phyloP scores from a whole-genome alignment of 345 rosid genomes.

The Ceriops tagal region DNA sequence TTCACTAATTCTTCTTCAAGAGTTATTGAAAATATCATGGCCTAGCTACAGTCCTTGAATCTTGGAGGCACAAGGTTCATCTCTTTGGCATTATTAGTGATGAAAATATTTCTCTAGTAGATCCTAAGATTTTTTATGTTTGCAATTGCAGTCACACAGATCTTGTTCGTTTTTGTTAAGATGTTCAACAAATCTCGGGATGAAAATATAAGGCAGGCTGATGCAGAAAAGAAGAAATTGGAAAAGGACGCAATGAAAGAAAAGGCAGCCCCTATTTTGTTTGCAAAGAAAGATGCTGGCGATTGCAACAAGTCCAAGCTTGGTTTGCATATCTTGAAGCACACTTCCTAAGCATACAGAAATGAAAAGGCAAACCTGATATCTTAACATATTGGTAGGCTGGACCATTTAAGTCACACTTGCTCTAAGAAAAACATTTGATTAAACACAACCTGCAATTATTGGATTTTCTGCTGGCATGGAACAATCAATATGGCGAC shows the following conservation, averaged over 20 bases:
- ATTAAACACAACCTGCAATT: not conserved
- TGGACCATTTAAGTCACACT: not conserved
- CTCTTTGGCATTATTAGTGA: no score
- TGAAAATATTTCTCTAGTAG: no score
- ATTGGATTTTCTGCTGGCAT: not conserved
- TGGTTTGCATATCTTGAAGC: slow-evolving; percentile 34
- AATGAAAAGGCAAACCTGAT: not conserved
- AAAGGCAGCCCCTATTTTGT: slow-evolving; percentile 35
- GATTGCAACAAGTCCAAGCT: slow-evolving; percentile 30
- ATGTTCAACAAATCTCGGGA: slow-evolving; percentile 78
- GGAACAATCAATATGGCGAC: not conserved
- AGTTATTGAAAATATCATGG: not conserved
- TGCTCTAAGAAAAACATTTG: not conserved
- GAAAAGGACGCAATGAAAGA: slow-evolving; percentile 89
- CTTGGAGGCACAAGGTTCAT: no score
- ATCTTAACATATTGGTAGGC: not conserved
- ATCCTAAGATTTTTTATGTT: not conserved
- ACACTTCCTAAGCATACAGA: slow-evolving; percentile 7
- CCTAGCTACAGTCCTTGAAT: no score
- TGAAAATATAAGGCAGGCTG: slow-evolving; percentile 76
- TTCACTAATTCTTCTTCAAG: not conserved
- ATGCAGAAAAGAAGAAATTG: slow-evolving; percentile 84
- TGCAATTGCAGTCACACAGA: slow-evolving; percentile 73
- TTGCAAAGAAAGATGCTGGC: slow-evolving; percentile 50
- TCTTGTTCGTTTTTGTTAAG: slow-evolving; percentile 70